phyloP scores from a whole-genome alignment of 2,329 filamentous ascomycete species.

The Apiospora saccharicola region DNA sequence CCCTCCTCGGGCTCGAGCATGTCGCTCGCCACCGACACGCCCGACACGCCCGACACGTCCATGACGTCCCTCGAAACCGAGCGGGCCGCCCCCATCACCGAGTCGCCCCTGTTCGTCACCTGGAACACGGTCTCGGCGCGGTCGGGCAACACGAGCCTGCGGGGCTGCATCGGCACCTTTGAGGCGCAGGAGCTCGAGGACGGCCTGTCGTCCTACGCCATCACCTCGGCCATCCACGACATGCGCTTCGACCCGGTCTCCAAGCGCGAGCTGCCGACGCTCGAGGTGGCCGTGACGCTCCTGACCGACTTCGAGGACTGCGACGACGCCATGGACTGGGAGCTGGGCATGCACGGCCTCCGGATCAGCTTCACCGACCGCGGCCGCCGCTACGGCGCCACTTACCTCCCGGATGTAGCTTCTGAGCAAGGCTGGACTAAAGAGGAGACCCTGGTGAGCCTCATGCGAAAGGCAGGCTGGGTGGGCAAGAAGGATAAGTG shows the following conservation, averaged over 20 bases:
- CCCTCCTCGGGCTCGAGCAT: conserved; percentile 42
- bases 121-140: conserved; percentile 79
- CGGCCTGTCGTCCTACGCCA: conserved; percentile 80
- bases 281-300: conserved; percentile 78
- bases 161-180: conserved; percentile 97
- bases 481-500: conserved; percentile 79
- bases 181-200: conserved; percentile 75
- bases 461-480: conserved; percentile 97
- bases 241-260: conserved; percentile 66
- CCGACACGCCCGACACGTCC: conserved; percentile 54
- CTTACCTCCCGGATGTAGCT: conserved; percentile 92
- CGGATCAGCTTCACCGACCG: conserved; percentile 84
- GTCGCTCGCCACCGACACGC: conserved; percentile 49
- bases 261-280: conserved; percentile 59
- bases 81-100: conserved; percentile 43
- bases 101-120: conserved; percentile 87
- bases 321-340: conserved; percentile 81
- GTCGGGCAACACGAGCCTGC: conserved; percentile 70
- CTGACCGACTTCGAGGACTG: conserved; percentile 85
- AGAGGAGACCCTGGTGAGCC: conserved; percentile 86
- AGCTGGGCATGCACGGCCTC: conserved; percentile 83
- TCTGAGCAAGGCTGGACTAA: conserved; percentile 94
- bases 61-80: conserved; percentile 48
- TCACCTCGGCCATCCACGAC: conserved; percentile 77
- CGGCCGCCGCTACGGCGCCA: conserved; percentile 78